These are phyloP conservation scores for Tetraselmis striata DNA, from an alignment of 139 green algal genomes.

Conservation along the genomic window DNA sequence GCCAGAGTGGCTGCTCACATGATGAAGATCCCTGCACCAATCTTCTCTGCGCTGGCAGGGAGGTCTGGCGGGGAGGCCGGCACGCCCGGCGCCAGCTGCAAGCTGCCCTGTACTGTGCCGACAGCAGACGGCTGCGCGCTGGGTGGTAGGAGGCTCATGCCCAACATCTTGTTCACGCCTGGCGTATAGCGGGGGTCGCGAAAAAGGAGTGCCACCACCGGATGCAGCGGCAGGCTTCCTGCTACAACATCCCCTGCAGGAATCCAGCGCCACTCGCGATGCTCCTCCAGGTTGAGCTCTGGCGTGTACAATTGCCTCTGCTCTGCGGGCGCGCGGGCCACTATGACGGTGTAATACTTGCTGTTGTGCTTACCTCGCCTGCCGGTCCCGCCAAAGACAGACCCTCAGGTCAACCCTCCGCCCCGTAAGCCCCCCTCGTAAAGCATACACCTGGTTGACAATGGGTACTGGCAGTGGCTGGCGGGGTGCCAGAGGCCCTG, in stretches of 20 bases:
- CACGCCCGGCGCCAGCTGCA: not conserved
- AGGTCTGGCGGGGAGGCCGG: not conserved
- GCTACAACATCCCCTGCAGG: not conserved
- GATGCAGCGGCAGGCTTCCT: constrained; percentile 23
- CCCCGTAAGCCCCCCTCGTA: not conserved
- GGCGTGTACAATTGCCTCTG: constrained; percentile 15
- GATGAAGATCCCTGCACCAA: constrained; percentile 30
- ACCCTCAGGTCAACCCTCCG: not conserved
- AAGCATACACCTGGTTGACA: not conserved
- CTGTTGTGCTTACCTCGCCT: constrained; percentile 60
- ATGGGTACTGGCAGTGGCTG: too few relatives aligned
- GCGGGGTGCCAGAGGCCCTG: not conserved
- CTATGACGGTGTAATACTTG: constrained; percentile 70
- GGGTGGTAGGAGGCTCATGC: too few relatives aligned
- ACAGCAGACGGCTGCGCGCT: too few relatives aligned
- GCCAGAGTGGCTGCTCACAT: constrained; percentile 15
- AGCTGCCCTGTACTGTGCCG: too few relatives aligned
- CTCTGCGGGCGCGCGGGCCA: constrained; percentile 24
- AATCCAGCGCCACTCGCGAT: constrained; percentile 49
- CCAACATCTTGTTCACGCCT: too few relatives aligned
- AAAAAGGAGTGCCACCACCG: constrained; percentile 15
- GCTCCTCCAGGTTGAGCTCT: constrained; percentile 49
- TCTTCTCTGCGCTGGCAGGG: constrained; percentile 20
- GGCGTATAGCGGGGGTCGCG: too few relatives aligned
- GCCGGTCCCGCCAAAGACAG: too few relatives aligned